A percentile compares a stretch with the other conserved stretches of the same genome.
phyloP scores from a whole-genome alignment of 2,329 filamentous ascomycete species.

The Trichoderma guizhouense region DNA sequence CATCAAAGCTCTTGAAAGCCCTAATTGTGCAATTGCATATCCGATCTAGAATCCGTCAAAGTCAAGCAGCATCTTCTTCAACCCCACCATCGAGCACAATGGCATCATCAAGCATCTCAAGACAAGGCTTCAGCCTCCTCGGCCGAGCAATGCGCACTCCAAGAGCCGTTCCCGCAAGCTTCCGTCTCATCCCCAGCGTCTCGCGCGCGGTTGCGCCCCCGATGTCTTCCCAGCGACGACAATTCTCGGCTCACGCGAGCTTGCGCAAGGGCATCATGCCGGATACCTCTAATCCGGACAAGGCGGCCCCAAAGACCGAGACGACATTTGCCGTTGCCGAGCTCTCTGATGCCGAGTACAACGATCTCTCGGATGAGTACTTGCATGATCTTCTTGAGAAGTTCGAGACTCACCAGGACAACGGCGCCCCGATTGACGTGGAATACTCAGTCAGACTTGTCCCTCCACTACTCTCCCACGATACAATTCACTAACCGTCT shows the following conservation, averaged over 20 bases:
- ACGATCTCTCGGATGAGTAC: constrained; percentile 72
- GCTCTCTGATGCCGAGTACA: constrained; percentile 69
- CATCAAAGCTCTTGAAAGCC: background rate
- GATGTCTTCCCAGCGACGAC: constrained; percentile 22
- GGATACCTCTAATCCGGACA: constrained; percentile 53
- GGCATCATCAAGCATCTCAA: constrained; percentile 28
- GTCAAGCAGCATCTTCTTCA: background rate
- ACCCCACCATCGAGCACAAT: background rate
- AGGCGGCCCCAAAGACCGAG: constrained; percentile 36
- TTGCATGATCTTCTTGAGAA: constrained; percentile 55
- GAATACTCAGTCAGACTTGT: constrained; percentile 71
- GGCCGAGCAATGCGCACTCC: constrained; percentile 32
- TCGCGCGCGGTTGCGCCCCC: constrained; percentile 1
- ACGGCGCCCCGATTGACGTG: constrained; percentile 72
- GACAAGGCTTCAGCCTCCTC: constrained; percentile 33
- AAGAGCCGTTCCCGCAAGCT: constrained; percentile 24
- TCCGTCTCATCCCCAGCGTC: constrained; percentile 21
- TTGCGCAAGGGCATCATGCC: constrained; percentile 54
- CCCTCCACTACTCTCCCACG: background rate
- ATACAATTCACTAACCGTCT: constrained; percentile 1
- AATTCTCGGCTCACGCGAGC: constrained; percentile 31
- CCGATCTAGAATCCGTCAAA: background rate
- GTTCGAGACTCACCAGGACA: constrained; percentile 74
- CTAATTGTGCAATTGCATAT: background rate
- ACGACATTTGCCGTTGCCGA: constrained; percentile 53